Evolutionary conservation across 2,329 filamentous ascomycete species (phyloP), one percentile per base, ranked within the genome.

Genomic region (Aspergillus sp.): DNA sequence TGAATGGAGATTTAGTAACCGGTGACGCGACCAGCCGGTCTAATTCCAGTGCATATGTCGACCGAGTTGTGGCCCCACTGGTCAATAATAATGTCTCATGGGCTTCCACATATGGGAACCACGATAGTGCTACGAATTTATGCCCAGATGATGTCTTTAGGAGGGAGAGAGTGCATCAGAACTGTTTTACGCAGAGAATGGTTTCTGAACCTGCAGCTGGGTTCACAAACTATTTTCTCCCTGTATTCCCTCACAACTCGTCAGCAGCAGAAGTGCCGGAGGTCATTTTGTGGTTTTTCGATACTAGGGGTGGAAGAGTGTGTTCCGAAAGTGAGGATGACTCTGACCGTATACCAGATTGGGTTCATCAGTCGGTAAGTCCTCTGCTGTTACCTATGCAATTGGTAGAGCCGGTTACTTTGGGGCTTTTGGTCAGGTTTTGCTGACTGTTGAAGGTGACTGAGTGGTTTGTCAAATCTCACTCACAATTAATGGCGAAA

Each of bases 1-100:
- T 88, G 23, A 88, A 87, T 47, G 85, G 85, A 12, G 85, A 88
- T 56, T 71, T 88, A 3, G 82, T 86, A 47, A 85, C 84, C 0
- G 84, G 85, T 35, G 84, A 88, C 49, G 81, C 82, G 48, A 76
- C 75, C 1, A 37, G 0, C 78, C 71, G 50, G 49, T 72, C 3
- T 3, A 85, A 85, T 56, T 71, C 73, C 20, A 82, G 79, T 0
- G 56, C 65, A 5, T 83, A 84, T 46, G 49, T 86, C 3, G 80
- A 86, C 54, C 65, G 75, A 54, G 75, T 85, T 7, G 79, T 85
- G 1, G 65, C 58, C 1, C 83, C 82, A 0, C 65, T 88, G 0
- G 68, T 84, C 0, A 53, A 76, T 3, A 74, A 77, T 13, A 70
- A 71, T 6, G 59, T 85, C 0, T 72, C 73, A 0, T 88, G 83